phyloP scores from a whole-genome alignment of 164 flowering plant genomes.

The Paratinospora sagittata region DNA sequence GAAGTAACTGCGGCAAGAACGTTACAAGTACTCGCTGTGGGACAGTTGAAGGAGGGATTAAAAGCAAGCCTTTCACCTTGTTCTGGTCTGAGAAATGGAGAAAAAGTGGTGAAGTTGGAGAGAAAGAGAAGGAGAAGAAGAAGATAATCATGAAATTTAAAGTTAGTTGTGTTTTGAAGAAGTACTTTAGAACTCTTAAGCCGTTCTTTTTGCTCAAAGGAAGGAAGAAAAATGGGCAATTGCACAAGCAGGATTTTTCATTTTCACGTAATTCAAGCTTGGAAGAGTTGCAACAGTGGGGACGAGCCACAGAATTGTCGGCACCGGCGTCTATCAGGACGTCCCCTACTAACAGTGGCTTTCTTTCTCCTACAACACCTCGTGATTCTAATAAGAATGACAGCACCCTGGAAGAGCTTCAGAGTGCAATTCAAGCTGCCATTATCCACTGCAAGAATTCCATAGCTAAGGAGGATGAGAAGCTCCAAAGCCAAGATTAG shows the following conservation, averaged over 20 bases:
- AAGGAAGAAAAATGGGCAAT: constrained; percentile 26
- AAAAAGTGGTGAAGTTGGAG: constrained; percentile 26
- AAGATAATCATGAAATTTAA: constrained; percentile 41
- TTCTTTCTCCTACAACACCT: constrained; percentile 33
- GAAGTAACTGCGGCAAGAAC: constrained; percentile 7
- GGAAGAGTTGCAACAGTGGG: constrained; percentile 27
- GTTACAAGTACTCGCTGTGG: no score
- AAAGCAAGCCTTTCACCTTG: constrained; percentile 57
- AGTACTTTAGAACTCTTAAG: constrained; percentile 52
- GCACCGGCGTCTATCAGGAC: constrained; percentile 82
- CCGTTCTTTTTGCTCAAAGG: constrained; percentile 45
- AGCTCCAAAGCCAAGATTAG: constrained; percentile 18
- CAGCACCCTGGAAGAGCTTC: constrained; percentile 91
- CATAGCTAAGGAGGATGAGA: constrained; percentile 39
- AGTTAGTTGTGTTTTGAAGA: constrained; percentile 41
- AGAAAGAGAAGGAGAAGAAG: constrained; percentile 20
- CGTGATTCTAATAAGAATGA: constrained; percentile 35
- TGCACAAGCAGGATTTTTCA: constrained; percentile 40
- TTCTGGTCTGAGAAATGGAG: constrained; percentile 46
- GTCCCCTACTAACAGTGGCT: constrained; percentile 77
- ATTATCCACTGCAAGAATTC: constrained; percentile 97
- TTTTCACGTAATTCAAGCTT: constrained; percentile 38
- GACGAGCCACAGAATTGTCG: constrained; percentile 40
- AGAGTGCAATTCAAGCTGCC: constrained; percentile 93
- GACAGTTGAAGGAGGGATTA: constrained; percentile 20